phyloP scores from a whole-genome alignment of 805 yeast species.

The Zygosaccharomyces lentus region DNA sequence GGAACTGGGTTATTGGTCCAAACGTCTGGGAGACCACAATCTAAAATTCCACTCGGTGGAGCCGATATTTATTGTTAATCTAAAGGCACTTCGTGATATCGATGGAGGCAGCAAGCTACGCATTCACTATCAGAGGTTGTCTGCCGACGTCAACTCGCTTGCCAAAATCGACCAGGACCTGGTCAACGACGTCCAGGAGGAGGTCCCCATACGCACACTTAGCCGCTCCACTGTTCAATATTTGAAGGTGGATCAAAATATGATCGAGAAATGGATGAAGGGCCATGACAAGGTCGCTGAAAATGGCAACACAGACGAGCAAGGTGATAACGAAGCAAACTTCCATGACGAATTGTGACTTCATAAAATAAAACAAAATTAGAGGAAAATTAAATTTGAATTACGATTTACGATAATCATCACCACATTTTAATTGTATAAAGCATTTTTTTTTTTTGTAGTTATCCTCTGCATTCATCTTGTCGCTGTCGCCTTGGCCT shows the following conservation, averaged over 20 bases:
- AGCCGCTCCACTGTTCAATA: conserved; percentile 1
- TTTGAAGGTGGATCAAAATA: neutral
- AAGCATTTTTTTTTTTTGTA: neutral
- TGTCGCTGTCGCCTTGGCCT: neutral
- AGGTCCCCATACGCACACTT: conserved; percentile 34
- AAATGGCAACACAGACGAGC: neutral
- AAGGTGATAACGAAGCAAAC: neutral
- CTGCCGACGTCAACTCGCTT: conserved; percentile 74
- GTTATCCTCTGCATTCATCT: neutral
- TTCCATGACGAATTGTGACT: conserved; percentile 1
- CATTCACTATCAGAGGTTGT: conserved; percentile 75
- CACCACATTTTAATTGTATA: no score
- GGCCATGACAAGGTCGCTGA: neutral
- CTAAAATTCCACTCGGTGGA: conserved; percentile 68
- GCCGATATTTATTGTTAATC: conserved; percentile 79
- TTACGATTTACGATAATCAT: neutral
- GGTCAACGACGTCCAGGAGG: conserved; percentile 77
- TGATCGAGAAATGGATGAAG: neutral
- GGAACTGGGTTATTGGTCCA: conserved; percentile 90
- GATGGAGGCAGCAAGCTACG: conserved; percentile 79
- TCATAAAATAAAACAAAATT: neutral
- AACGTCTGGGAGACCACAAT: conserved; percentile 49
- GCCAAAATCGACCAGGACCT: conserved; percentile 87
- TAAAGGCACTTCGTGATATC: conserved; percentile 56
- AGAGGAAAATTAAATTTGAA: neutral